Conservation (phyloP, 495 filamentous ascomycete species). For the Pyronema domesticum region DNA sequence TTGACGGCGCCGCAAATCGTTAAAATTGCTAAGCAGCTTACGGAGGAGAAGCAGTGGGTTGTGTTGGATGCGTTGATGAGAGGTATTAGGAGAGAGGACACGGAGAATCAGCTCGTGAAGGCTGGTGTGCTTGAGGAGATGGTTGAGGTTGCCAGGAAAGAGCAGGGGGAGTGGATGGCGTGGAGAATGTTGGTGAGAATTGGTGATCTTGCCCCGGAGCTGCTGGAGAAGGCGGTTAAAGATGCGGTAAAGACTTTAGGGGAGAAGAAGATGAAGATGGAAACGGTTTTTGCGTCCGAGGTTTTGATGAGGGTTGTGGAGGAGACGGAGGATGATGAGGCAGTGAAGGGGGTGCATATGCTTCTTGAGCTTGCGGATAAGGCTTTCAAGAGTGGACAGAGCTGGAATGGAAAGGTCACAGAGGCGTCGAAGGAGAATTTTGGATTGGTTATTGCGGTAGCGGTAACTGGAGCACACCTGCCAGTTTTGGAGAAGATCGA, state of each 20-base stretch:
- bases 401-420: not conserved
- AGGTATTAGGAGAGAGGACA: constrained; percentile 17
- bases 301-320: constrained; percentile 1
- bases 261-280: not conserved
- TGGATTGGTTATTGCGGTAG: not conserved
- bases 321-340: not conserved
- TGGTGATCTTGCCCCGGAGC: not conserved
- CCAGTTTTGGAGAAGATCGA: constrained; percentile 1
- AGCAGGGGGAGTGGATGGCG: not conserved
- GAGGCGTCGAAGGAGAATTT: not conserved
- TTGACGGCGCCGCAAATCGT: constrained; percentile 14
- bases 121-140: not conserved
- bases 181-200: constrained; percentile 5
- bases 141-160: not conserved
- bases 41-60: constrained; percentile 11
- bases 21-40: constrained; percentile 7
- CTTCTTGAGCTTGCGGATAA: not conserved
- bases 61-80: constrained; percentile 17
- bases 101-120: constrained; percentile 4
- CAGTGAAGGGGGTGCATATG: not conserved
- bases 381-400: not conserved
- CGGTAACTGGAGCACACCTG: not conserved
- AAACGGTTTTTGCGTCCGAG: constrained; percentile 1
- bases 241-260: not conserved
- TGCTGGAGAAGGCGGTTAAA: not conserved